Evolutionary conservation across 139 green algal genomes (phyloP).

Genomic region (Auxenochlorella pyrenoidosa): DNA sequence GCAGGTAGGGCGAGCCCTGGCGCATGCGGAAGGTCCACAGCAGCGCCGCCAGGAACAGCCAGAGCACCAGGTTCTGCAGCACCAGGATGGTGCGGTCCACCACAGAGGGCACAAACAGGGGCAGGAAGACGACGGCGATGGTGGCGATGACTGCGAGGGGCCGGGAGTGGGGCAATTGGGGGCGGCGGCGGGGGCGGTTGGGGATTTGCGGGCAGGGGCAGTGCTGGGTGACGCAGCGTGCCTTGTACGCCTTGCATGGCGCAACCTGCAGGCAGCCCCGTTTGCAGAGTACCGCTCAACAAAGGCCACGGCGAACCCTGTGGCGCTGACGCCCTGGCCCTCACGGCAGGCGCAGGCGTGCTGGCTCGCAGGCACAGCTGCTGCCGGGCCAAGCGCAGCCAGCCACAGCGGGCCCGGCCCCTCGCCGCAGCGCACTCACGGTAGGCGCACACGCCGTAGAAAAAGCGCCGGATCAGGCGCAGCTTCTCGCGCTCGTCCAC

Average conservation of each 20-base stretch:
- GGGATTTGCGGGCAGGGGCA: no score
- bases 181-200: not conserved
- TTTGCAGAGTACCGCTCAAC: not conserved
- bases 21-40: constrained; percentile 62
- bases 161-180: not conserved
- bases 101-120: constrained; percentile 50
- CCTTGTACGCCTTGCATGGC: no score
- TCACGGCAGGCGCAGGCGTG: no score
- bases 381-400: no score
- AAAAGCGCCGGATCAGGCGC: constrained; percentile 61
- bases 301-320: not conserved
- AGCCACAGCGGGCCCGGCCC: not conserved
- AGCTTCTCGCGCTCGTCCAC: constrained; percentile 56
- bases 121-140: constrained; percentile 50
- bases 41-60: constrained; percentile 1
- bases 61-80: constrained; percentile 50
- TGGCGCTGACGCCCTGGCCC: no score
- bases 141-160: constrained; percentile 32
- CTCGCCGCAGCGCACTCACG: not conserved
- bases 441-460: constrained; percentile 58
- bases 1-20: constrained; percentile 55
- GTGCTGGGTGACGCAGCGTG: no score
- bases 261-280: no score
- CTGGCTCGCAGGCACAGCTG: not conserved
- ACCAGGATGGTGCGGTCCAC: constrained; percentile 42